phyloP scores from a whole-genome alignment of 2,329 filamentous ascomycete genomes.

The Fusarium odoratissimum region DNA sequence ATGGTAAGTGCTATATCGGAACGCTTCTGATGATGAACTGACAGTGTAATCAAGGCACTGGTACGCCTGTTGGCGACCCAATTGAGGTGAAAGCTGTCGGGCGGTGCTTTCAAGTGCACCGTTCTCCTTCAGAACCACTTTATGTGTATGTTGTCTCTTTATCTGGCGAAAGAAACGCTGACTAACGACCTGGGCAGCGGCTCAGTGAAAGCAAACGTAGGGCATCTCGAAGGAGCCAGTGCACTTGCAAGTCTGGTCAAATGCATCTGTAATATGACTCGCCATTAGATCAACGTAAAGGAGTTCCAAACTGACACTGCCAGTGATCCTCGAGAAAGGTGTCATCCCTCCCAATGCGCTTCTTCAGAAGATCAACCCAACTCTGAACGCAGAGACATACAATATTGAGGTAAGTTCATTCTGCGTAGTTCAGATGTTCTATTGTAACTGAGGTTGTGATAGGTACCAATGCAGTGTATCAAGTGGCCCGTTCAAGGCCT shows the following conservation, averaged over 20 bases:
- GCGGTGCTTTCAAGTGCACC: neutral
- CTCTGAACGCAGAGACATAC: neutral
- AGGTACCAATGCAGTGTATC: neutral
- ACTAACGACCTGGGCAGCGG: too few relatives aligned
- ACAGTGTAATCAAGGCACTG: neutral
- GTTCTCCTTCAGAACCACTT: neutral
- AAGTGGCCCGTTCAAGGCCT: conserved; percentile 2
- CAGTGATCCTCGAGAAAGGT: conserved; percentile 13
- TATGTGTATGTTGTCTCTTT: neutral
- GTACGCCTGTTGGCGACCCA: conserved; percentile 13
- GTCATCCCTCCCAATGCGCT: conserved; percentile 6
- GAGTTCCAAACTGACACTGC: rapidly evolving
- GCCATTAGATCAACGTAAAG: rapidly evolving
- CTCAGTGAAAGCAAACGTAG: conserved; percentile 7
- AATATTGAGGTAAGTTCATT: neutral
- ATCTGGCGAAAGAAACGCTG: too few relatives aligned
- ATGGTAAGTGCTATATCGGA: neutral
- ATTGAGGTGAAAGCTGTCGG: conserved; percentile 10
- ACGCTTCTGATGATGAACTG: rapidly evolving
- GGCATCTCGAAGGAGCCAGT: conserved; percentile 8
- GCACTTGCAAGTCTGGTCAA: conserved; percentile 10
- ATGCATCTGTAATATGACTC: neutral
- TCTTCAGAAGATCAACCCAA: neutral
- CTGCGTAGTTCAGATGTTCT: too few relatives aligned
- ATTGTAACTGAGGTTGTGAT: neutral